Conservation (phyloP, 257 asterid species). For the Capsicum baccatum region DNA sequence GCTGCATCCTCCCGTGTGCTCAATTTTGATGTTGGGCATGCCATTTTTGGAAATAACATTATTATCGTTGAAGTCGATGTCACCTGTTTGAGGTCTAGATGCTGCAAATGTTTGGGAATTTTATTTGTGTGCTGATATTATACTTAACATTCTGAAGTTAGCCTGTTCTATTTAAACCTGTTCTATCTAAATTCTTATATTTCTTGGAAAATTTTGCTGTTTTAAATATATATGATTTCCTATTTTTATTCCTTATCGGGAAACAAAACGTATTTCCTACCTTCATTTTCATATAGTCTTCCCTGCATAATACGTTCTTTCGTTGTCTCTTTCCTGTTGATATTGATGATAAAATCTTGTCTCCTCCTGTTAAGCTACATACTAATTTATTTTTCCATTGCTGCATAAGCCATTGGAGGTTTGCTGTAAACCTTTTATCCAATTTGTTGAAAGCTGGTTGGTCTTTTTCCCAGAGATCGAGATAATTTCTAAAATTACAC, state of each 20-base stretch:
- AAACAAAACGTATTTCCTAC: background rate
- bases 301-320: background rate
- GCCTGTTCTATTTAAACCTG: background rate
- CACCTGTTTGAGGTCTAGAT: constrained; percentile 12
- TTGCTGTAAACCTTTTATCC: background rate
- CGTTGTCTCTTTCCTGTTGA: background rate
- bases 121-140: constrained; percentile 1
- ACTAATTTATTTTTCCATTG: background rate
- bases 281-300: background rate
- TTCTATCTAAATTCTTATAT: background rate
- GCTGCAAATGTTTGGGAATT: background rate
- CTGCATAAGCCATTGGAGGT: background rate
- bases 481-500: constrained; percentile 7
- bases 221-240: background rate
- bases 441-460: background rate
- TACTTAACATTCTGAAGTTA: constrained; percentile 15
- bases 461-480: background rate
- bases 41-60: background rate
- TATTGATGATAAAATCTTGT: background rate
- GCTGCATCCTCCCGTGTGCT: constrained; percentile 6
- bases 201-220: background rate
- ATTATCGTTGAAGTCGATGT: background rate
- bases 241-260: background rate
- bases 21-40: background rate
- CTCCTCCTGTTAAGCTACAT: background rate